Conservation (phyloP, 768 basidiomycete species). For the Trichaptum fuscoviolaceum region DNA sequence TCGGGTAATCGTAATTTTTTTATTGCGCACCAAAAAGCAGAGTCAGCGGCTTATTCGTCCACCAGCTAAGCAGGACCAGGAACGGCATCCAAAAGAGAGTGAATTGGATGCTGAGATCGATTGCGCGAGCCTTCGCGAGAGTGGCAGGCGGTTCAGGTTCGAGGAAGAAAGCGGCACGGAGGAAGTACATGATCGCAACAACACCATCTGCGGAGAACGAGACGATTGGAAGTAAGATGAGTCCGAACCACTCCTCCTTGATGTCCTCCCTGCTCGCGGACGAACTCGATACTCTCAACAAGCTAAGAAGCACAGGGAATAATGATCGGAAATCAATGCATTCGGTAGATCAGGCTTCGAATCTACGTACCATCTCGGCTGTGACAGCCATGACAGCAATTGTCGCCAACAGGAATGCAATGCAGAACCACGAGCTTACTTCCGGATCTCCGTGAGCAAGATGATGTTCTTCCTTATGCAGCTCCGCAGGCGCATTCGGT, state of each 20-base stretch:
- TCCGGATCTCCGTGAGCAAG: constrained; percentile 46
- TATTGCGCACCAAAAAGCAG: constrained; percentile 57
- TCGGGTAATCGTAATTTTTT: neutral
- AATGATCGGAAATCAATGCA: neutral
- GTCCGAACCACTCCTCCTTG: constrained; percentile 65
- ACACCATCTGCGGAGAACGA: constrained; percentile 71
- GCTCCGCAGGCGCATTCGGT: constrained; percentile 32
- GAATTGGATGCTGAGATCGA: constrained; percentile 77
- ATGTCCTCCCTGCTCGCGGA: constrained; percentile 40
- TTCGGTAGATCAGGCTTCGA: neutral
- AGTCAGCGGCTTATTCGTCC: constrained; percentile 51
- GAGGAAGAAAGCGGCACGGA: constrained; percentile 39
- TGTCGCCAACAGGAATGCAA: constrained; percentile 44
- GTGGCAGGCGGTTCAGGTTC: constrained; percentile 41
- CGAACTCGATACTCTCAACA: constrained; percentile 57
- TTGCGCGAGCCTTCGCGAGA: constrained; percentile 64
- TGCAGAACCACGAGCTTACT: constrained; percentile 59
- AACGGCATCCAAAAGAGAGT: constrained; percentile 77
- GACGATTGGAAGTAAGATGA: constrained; percentile 65
- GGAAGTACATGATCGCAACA: constrained; percentile 53
- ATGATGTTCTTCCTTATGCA: constrained; percentile 29
- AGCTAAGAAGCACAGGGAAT: constrained; percentile 37
- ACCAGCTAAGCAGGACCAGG: constrained; percentile 65
- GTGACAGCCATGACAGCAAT: constrained; percentile 63
- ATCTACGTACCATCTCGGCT: constrained; percentile 56